Base-by-base conservation (phyloP, 306 rosid species). In the Lupinus albus region DNA sequence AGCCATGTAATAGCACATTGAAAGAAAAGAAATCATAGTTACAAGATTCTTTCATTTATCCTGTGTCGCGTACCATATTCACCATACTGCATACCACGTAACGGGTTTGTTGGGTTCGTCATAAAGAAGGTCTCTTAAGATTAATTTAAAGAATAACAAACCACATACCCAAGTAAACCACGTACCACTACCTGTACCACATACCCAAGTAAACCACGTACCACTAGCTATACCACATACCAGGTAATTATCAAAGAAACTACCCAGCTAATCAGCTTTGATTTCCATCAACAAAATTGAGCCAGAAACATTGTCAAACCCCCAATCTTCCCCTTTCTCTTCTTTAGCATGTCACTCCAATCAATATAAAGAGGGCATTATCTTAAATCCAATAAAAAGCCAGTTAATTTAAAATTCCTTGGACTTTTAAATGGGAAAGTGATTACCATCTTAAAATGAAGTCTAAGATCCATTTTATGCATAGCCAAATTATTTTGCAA, bases 241-340 rank as follows among this genome's bases (percentile, higher is more conserved):
- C n/a, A n/a, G n/a, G n/a, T n/a, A n/a, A n/a, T n/a, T n/a, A n/a
- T n/a, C n/a, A 53, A 41, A 64, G 28, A 32, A 63, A 53, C 32
- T 3, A 25, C 20, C 14, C 17, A 11, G 45, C 16, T 25, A 25
- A 25, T 21, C 8, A 38, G 30, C 30, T 25, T 20, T 20, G 15
- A 4, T 4, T 57, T 57, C 11, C 15, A 65, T 44, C 0, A 70
- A 30, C 57, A 45, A 46, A 70, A 70, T 57, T 56, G 56, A 65
- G 16, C 35, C 50, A 59, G 47, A 47, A 13, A 6, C 52, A 42
- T 5, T 25, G 4, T 9, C 32, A 25, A 21, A 41, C 8, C 10
- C 32, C 15, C 30, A 51, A 50, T 35, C 4, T 50, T 11, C 39
- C 67, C 14, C 39, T 47, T 18, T 58, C 48, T n/a, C 58, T 18